phyloP scores from a whole-genome alignment of 495 filamentous ascomycete species.

The Hyphodiscus hymeniophilus region DNA sequence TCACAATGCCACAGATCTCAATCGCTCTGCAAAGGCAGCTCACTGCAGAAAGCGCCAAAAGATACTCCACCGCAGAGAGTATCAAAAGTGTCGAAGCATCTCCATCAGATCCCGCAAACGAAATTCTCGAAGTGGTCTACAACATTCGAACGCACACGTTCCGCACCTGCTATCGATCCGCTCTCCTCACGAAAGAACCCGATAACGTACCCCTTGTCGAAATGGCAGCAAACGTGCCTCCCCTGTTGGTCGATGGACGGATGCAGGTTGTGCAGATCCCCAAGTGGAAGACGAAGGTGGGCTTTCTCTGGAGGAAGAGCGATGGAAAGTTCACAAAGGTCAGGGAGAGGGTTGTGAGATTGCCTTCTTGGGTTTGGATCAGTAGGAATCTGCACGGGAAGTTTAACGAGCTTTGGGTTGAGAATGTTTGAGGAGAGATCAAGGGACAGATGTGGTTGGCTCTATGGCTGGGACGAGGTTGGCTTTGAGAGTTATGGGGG shows the following conservation, averaged over 20 bases:
- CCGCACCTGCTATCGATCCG: neutral
- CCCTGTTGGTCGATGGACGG: constrained; percentile 6
- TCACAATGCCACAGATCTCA: no score
- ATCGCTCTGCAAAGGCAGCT: no score
- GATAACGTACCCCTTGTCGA: neutral
- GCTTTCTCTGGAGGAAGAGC: constrained; percentile 1
- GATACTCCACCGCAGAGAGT: neutral
- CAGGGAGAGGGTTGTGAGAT: neutral
- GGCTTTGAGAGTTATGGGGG: no score
- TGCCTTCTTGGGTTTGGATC: constrained; percentile 3
- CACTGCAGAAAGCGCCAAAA: no score
- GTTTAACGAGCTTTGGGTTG: constrained; percentile 9
- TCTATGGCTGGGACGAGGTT: no score
- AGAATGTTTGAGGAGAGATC: constrained; percentile 1
- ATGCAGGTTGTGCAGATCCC: neutral
- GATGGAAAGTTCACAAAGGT: neutral
- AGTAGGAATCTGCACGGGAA: neutral
- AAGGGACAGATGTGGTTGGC: no score
- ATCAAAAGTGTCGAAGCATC: neutral
- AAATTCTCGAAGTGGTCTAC: constrained; percentile 2
- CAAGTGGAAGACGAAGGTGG: constrained; percentile 1
- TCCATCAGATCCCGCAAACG: neutral
- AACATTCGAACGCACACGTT: constrained; percentile 3
- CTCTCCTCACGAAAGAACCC: neutral
- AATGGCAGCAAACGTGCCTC: neutral